A percentile compares a stretch with the other conserved stretches of the same genome.
phyloP scores from a whole-genome alignment of 129 eudicot species.

The Mikania micrantha region DNA sequence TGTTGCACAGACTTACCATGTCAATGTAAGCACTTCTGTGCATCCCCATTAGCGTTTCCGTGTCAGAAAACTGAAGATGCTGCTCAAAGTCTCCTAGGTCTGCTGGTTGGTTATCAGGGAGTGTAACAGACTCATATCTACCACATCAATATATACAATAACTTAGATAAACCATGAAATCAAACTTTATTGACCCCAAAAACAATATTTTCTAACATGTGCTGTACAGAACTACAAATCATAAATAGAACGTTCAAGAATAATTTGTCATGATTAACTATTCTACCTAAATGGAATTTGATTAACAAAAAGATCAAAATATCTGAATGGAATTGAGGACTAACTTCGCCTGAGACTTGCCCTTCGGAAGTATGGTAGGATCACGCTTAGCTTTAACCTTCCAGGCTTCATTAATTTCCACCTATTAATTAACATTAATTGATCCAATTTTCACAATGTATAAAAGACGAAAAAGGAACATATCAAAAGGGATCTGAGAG shows the following conservation, averaged over 20 bases:
- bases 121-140: slow-evolving; percentile 73
- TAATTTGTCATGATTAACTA: background rate
- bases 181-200: background rate
- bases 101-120: slow-evolving; percentile 50
- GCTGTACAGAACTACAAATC: background rate
- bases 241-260: background rate
- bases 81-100: slow-evolving; percentile 64
- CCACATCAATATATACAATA: background rate
- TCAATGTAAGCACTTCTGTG: slow-evolving; percentile 54
- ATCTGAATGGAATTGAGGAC: slow-evolving; percentile 17
- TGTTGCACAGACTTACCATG: slow-evolving; percentile 45
- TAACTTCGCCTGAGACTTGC: slow-evolving; percentile 82
- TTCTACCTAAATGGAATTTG: background rate
- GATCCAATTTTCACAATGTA: background rate
- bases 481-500: background rate
- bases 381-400: slow-evolving; percentile 25
- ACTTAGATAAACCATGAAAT: background rate
- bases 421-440: background rate
- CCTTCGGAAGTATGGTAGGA: slow-evolving; percentile 78
- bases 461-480: background rate
- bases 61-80: slow-evolving; percentile 37
- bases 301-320: background rate
- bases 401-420: background rate
- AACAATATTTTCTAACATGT: background rate
- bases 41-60: slow-evolving; percentile 43